Base-by-base conservation (phyloP, 2,329 filamentous ascomycete species). In the Alternaria sp. region DNA sequence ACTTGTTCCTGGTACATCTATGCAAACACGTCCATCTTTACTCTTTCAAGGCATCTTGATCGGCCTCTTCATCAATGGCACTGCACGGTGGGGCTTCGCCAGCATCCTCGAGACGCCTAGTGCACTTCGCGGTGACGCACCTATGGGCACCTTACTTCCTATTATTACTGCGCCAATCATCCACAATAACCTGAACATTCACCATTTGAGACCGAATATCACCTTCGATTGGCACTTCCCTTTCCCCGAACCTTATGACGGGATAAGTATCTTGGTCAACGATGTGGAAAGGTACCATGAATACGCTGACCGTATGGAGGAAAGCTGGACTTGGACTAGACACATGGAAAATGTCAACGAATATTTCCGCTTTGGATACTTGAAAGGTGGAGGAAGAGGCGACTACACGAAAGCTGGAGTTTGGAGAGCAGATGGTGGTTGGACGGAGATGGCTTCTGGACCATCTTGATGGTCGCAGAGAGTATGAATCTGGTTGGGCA, bases 21-120 rank as follows among this genome's bases (percentile, higher is more conserved):
- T 98, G 78, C 94, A 97, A 67, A 98, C 92, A 6, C 87, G 95
- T 0, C 91, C 92, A 0, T 90, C 89, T 0, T 83, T 98, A 8
- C 78, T 97, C 2, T 98, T 95, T 73, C 94, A 98, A 77, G 95
- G 95, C 11, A 82, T 99, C 2, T 83, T 99, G 0, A 82, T 98
- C 7, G 95, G 95, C 0, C 85, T 98, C 0, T 98, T 97, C 78
- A 89, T 97, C 80, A 97, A 97, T 75, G 94, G 95, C 53, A 88
- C 96, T 61, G 94, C 94, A 4, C 87, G 94, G 43, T 98, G 95
- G 95, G 94, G 94, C 0, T 99, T 96, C 76, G 94, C 93, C 63
- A 86, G 91, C 1, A 88, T 99, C 47, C 85, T 99, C 16, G 90
- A 99, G 79, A 98, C 95, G 0, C 87, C 91, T 0, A 85, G 79